These are phyloP conservation scores for Cyberlindnera euphorbiae DNA, from an alignment of 805 yeast genomes.

Conservation along the genomic window DNA sequence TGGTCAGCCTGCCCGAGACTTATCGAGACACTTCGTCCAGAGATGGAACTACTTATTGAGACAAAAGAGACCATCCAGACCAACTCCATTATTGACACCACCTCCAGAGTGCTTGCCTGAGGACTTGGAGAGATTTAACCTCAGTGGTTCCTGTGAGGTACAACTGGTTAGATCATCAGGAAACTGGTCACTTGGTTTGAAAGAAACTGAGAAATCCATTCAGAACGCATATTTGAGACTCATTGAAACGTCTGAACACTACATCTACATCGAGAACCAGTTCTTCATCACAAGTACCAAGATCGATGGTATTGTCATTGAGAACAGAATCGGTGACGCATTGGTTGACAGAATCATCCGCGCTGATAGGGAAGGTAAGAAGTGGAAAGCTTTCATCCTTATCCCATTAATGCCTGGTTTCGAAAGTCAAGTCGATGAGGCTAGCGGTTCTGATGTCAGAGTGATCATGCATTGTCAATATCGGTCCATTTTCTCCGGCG, in stretches of 20 bases:
- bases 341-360: conserved; percentile 91
- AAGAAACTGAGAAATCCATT: conserved; percentile 81
- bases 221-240: conserved; percentile 88
- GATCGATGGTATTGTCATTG: conserved; percentile 76
- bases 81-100: conserved; percentile 87
- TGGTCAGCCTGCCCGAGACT: conserved; percentile 91
- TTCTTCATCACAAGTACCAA: conserved; percentile 89
- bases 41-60: conserved; percentile 93
- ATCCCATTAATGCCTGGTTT: conserved; percentile 98
- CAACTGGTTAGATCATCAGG: conserved; percentile 89
- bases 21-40: conserved; percentile 92
- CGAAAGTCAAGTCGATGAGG: conserved; percentile 85
- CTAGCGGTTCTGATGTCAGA: conserved; percentile 93
- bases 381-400: conserved; percentile 87
- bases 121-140: conserved; percentile 51
- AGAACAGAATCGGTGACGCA: conserved; percentile 93
- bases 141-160: conserved; percentile 85
- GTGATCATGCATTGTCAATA: conserved; percentile 96
- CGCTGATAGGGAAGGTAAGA: conserved; percentile 70
- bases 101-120: conserved; percentile 80
- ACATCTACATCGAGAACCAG: conserved; percentile 92
- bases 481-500: conserved; percentile 88
- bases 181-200: conserved; percentile 87
- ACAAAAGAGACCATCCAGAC: conserved; percentile 91
- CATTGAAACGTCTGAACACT: conserved; percentile 89